These are phyloP conservation scores for Golubevia pallescens DNA, from an alignment of 1,284 basidiomycete species.

Conservation along the genomic window DNA sequence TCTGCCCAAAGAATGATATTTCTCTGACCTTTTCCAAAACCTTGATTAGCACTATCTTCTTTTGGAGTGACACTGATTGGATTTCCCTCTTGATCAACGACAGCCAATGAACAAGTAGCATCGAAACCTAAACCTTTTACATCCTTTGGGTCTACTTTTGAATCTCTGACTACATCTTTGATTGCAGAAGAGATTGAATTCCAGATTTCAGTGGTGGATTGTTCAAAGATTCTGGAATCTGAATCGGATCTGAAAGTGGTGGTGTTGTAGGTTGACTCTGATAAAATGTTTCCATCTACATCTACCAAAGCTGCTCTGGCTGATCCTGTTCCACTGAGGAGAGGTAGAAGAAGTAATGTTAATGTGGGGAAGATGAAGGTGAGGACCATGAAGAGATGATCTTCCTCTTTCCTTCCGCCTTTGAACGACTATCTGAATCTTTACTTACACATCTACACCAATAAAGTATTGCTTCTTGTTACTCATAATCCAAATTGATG, in stretches of 20 bases:
- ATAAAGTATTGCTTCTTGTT: too few species aligned
- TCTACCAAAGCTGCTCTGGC: slow-evolving; percentile 53
- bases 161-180: slow-evolving; percentile 31
- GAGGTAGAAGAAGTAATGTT: too few species aligned
- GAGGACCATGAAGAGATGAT: not conserved
- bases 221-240: slow-evolving; percentile 53
- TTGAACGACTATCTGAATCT: too few species aligned
- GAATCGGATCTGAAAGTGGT: slow-evolving; percentile 39
- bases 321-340: slow-evolving; percentile 49
- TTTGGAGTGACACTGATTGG: slow-evolving; percentile 82
- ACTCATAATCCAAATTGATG: too few species aligned
- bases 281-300: slow-evolving; percentile 35
- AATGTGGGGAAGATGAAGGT: slow-evolving; percentile 1
- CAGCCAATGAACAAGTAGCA: slow-evolving; percentile 57
- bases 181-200: slow-evolving; percentile 38
- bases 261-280: slow-evolving; percentile 40
- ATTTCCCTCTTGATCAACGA: slow-evolving; percentile 68
- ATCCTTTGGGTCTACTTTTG: slow-evolving; percentile 29
- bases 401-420: not conserved
- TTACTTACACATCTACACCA: too few species aligned
- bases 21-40: slow-evolving; percentile 9
- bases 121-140: slow-evolving; percentile 60
- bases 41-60: slow-evolving; percentile 66
- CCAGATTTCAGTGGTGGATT: slow-evolving; percentile 60
- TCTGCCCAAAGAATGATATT: slow-evolving; percentile 71